Evolutionary conservation across 306 rosid species (phyloP).

Genomic region (Fagus crenata): DNA sequence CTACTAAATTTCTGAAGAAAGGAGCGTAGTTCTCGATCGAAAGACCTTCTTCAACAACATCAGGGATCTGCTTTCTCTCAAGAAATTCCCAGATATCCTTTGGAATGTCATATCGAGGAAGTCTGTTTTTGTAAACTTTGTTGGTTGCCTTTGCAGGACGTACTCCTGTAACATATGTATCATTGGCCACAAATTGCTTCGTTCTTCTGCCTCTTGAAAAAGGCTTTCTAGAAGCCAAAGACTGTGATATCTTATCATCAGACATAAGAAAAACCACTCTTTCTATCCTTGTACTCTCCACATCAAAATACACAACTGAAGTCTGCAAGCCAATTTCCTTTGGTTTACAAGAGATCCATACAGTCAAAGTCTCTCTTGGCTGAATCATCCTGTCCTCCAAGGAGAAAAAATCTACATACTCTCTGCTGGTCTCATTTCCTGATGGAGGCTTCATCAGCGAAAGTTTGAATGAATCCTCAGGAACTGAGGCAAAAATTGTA

Average conservation of each 20-base stretch:
- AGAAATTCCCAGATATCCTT: conserved; percentile 49
- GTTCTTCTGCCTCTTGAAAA: conserved; percentile 56
- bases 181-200: conserved; percentile 47
- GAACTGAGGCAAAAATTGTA: conserved; percentile 72
- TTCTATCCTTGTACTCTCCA: conserved; percentile 67
- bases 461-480: conserved; percentile 68
- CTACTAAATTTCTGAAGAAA: conserved; percentile 60
- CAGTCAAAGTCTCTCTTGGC: conserved; percentile 58
- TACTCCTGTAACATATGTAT: conserved; percentile 34
- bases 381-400: conserved; percentile 85
- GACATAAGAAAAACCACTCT: conserved; percentile 74
- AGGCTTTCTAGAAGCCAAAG: conserved; percentile 61
- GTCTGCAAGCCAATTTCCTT: conserved; percentile 76
- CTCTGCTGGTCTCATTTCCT: conserved; percentile 28
- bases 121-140: conserved; percentile 46
- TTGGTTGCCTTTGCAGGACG: conserved; percentile 43
- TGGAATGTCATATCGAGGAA: conserved; percentile 73
- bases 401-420: conserved; percentile 55
- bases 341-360: conserved; percentile 91
- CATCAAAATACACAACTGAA: conserved; percentile 63
- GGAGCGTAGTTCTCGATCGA: conserved; percentile 40
- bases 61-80: conserved; percentile 54
- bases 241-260: conserved; percentile 76
- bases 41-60: conserved; percentile 58
- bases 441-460: conserved; percentile 78